Conservation (phyloP, 805 yeast species). For the Metschnikowia santaceciliae region DNA sequence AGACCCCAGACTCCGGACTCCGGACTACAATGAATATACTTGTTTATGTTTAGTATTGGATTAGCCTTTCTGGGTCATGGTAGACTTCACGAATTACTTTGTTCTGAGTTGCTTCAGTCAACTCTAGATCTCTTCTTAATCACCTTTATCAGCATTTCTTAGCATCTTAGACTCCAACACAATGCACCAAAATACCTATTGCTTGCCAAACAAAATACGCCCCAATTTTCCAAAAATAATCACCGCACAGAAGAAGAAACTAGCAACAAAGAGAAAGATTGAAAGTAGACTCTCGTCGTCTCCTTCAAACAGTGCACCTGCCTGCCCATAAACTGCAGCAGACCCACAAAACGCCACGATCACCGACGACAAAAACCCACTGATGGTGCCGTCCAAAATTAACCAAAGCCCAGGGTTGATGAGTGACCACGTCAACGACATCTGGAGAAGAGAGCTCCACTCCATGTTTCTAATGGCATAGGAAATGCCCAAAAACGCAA, state of each 20-base stretch:
- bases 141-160: too few relatives aligned
- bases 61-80: too few relatives aligned
- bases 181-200: not conserved
- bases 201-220: conserved; percentile 42
- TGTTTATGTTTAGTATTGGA: too few relatives aligned
- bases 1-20: too few relatives aligned
- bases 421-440: conserved; percentile 58
- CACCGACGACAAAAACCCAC: conserved; percentile 45
- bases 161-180: too few relatives aligned
- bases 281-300: conserved; percentile 34
- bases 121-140: too few relatives aligned
- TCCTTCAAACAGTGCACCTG: conserved; percentile 18
- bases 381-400: conserved; percentile 55
- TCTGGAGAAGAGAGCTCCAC: conserved; percentile 66
- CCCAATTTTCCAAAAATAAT: conserved; percentile 69
- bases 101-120: too few relatives aligned
- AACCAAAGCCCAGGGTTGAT: conserved; percentile 66
- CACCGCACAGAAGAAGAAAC: conserved; percentile 63
- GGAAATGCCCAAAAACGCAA: conserved; percentile 66
- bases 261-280: conserved; percentile 51
- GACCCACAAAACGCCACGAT: conserved; percentile 31
- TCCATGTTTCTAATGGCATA: conserved; percentile 67
- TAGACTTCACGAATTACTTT: too few relatives aligned
- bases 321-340: conserved; percentile 27
- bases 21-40: too few relatives aligned